A percentile compares a stretch with the other conserved stretches of the same genome.
Conservation (phyloP, 768 basidiomycete species). For the Lactarius trivialis region DNA sequence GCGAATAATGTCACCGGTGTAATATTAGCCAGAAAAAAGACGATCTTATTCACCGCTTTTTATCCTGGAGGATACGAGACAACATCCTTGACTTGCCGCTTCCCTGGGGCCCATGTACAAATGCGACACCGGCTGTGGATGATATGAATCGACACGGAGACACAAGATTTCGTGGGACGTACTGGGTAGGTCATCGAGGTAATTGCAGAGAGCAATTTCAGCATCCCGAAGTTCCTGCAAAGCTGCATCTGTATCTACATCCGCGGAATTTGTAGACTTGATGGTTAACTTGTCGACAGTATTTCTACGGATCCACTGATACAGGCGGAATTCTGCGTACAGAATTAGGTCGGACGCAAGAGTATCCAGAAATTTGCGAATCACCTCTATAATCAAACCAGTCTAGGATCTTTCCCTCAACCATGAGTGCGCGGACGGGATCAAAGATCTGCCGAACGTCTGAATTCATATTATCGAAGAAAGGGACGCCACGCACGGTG, state of each 20-base stretch:
- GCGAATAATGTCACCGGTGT: conserved; percentile 47
- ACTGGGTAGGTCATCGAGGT: conserved; percentile 76
- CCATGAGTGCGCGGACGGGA: conserved; percentile 77
- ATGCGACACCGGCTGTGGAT: conserved; percentile 58
- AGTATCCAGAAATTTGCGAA: conserved; percentile 11
- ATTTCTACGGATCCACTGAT: conserved; percentile 68
- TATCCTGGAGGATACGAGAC: conserved; percentile 43
- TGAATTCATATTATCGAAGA: background rate
- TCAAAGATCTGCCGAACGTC: conserved; percentile 72
- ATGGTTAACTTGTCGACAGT: conserved; percentile 48
- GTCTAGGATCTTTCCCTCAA: conserved; percentile 73
- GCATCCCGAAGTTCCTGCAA: conserved; percentile 89
- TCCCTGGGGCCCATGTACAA: conserved; percentile 78
- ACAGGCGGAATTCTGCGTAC: conserved; percentile 56
- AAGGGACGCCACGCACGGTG: conserved; percentile 45
- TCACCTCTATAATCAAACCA: conserved; percentile 78
- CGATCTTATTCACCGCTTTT: conserved; percentile 38
- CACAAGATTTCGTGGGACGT: conserved; percentile 24
- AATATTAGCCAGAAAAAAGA: background rate
- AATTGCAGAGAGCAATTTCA: conserved; percentile 55
- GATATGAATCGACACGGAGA: background rate
- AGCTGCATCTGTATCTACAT: conserved; percentile 35
- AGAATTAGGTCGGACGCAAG: background rate
- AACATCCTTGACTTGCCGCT: conserved; percentile 70
- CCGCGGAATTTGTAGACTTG: conserved; percentile 23